Evolutionary conservation across 2,329 filamentous ascomycete genomes (phyloP), one percentile per base, ranked within the genome.

Genomic region (Colletotrichum lentis): DNA sequence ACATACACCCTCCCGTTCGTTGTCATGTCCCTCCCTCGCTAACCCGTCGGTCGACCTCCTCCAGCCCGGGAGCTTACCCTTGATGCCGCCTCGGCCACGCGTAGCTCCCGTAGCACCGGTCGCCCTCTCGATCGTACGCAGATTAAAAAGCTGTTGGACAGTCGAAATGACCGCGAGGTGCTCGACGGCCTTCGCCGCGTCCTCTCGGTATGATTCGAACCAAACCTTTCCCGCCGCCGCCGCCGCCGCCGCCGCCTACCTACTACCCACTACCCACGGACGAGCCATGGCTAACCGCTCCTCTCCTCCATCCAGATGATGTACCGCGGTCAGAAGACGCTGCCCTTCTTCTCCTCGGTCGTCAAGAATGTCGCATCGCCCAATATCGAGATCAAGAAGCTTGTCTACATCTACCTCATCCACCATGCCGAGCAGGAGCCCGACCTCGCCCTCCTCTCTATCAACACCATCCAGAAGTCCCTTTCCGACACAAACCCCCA

Each of bases 381-480:
- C 16, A 97, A 94, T 74, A 86, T 97, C 74, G 94, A 97, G 76
- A 94, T 98, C 79, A 96, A 97, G 81, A 98, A 98, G 80, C 89
- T 99, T 64, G 96, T 99, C 70, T 99, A 99, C 83, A 97, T 97
- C 77, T 99, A 97, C 80, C 89, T 99, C 70, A 91, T 98, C 69
- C 93, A 96, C 77, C 94, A 99, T 85, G 96, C 96, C 77, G 96
- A 98, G 78, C 89, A 94, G 71, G 96, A 98, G 76, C 96, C 95
- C 66, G 96, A 99, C 80, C 91, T 97, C 53, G 94, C 96, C 22
- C 86, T 99, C 44, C 86, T 99, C 52, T 97, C 94, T 67, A 97
- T 99, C 86, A 99, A 99, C 80, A 97, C 96, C 7, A 98, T 99
- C 73, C 96, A 99, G 77, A 98, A 97, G 80, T 97, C 95, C 11